A percentile compares a stretch with the other conserved stretches of the same genome.
Evolutionary conservation across 139 green algal species (phyloP).

Genomic region (Helicosporidium sp.): DNA sequence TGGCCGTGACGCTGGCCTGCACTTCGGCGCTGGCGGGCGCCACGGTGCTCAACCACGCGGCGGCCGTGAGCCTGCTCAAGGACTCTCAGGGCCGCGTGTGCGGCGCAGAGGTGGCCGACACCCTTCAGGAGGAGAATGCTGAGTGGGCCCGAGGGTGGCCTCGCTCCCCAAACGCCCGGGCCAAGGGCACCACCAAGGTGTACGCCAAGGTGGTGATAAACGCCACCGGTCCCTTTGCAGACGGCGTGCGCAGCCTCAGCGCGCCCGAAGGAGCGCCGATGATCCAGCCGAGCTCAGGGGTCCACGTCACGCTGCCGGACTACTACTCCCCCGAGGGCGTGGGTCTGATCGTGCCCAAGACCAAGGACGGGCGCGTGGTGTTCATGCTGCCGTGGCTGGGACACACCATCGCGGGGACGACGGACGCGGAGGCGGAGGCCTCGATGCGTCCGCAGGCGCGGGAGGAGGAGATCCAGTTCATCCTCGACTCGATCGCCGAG

Average conservation of each 20-base stretch:
- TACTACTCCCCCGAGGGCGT: conserved; percentile 63
- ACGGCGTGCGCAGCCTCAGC: conserved; percentile 42
- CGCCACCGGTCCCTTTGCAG: conserved; percentile 64
- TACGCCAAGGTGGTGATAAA: conserved; percentile 59
- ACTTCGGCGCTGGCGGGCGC: conserved; percentile 72
- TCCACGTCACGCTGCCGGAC: conserved; percentile 84
- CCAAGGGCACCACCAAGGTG: conserved; percentile 9
- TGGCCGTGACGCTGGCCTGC: conserved; percentile 66
- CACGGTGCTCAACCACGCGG: conserved; percentile 62
- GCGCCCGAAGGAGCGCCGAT: conserved; percentile 24
- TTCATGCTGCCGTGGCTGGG: conserved; percentile 87
- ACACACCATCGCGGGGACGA: conserved; percentile 76
- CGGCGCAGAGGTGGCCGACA: conserved; percentile 8
- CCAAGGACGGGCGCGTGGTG: conserved; percentile 86
- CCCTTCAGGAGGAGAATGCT: too few relatives aligned
- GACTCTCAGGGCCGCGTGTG: conserved; percentile 3
- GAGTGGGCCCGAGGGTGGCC: too few relatives aligned
- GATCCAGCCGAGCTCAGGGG: conserved; percentile 58
- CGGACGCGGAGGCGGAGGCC: conserved; percentile 31
- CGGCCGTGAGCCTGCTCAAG: conserved; percentile 54
- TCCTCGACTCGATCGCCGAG: conserved; percentile 71
- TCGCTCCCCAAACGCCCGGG: too few relatives aligned
- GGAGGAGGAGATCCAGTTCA: conserved; percentile 81
- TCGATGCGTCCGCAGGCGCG: conserved; percentile 43
- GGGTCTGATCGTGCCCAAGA: conserved; percentile 95